These are phyloP conservation scores for Magnolia changhungtana DNA, from an alignment of 164 flowering plant genomes.

Conservation along the genomic window DNA sequence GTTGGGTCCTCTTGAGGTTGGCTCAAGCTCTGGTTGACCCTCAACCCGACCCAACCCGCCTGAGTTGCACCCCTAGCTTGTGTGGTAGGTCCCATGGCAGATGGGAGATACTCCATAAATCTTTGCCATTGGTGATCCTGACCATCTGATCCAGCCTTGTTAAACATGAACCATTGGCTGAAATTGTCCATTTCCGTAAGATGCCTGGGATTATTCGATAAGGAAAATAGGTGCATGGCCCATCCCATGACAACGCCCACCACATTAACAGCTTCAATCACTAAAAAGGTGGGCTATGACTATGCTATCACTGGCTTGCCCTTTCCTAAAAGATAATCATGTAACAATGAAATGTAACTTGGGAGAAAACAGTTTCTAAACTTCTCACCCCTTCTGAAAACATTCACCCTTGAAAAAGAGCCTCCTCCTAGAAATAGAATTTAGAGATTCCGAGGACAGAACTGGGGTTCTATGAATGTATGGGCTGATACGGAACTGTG, in stretches of 20 bases:
- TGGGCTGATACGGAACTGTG: slow-evolving; percentile 54
- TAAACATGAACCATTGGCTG: background rate
- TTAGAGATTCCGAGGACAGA: slow-evolving; percentile 59
- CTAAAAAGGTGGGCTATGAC: background rate
- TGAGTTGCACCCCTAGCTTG: too few species aligned
- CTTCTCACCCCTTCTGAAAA: slow-evolving; percentile 82
- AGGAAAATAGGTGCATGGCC: background rate
- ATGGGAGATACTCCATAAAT: background rate
- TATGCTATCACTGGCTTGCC: background rate
- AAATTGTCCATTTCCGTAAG: background rate
- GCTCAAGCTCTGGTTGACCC: too few species aligned
- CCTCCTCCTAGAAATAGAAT: slow-evolving; percentile 61
- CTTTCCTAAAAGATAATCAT: background rate
- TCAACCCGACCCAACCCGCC: too few species aligned
- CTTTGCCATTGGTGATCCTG: background rate
- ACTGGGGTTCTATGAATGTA: slow-evolving; percentile 69
- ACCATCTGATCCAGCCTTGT: background rate
- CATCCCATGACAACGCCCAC: background rate
- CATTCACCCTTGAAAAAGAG: slow-evolving; percentile 83
- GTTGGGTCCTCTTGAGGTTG: too few species aligned
- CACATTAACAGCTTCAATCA: background rate
- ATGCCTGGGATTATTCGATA: background rate
- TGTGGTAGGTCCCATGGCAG: background rate
- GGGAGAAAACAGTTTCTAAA: background rate
- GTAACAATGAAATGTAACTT: background rate